Base-by-base conservation (phyloP, 2,329 filamentous ascomycete species). In the Hortaea werneckii region DNA sequence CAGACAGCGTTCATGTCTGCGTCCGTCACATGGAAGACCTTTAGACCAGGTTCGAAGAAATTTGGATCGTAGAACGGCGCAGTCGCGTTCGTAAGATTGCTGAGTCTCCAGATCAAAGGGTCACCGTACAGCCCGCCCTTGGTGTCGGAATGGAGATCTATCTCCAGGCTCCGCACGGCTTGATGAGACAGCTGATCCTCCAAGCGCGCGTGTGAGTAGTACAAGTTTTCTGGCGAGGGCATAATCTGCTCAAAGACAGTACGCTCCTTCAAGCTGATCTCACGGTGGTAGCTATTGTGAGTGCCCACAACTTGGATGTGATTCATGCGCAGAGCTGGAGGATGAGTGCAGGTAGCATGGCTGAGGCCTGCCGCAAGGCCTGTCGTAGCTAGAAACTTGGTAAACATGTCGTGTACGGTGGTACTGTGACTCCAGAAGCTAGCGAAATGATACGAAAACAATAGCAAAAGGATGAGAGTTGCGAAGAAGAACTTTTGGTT, bases 261-360 rank as follows among this genome's bases (percentile, higher is more conserved):
- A 32, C 66, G 65, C 51, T 73, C 71, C n/a, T 60, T 58, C 1
- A 65, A 59, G 2, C 63, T 61, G 26, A 69, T 60, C 50, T 75
- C 72, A 35, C 67, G 62, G 49, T 76, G 72, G 57, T 75, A 76
- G 50, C 67, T 71, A 57, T 75, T 75, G 56, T 75, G 72, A 0
- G 72, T 73, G 51, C 72, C 72, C 34, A 74, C 59, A 37, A 75
- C 67, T 53, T 75, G 72, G 40, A 75, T 68, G 40, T 75, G 70
- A 56, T 75, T 75, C 61, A 76, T 67, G 42, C 70, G 71, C 42
- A 74, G 56, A 8, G 54, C 43, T 34, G 32, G 32, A 35, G 32
- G 9, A 35, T 35, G 8, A 9, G 9, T 35, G n/a, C n/a, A n/a
- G 8, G n/a, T 9, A 3, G 32, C 32, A 35, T 35, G 32, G 32